Base-by-base conservation (phyloP, 176 grass and related monocot species). In the Oryza punctata region DNA sequence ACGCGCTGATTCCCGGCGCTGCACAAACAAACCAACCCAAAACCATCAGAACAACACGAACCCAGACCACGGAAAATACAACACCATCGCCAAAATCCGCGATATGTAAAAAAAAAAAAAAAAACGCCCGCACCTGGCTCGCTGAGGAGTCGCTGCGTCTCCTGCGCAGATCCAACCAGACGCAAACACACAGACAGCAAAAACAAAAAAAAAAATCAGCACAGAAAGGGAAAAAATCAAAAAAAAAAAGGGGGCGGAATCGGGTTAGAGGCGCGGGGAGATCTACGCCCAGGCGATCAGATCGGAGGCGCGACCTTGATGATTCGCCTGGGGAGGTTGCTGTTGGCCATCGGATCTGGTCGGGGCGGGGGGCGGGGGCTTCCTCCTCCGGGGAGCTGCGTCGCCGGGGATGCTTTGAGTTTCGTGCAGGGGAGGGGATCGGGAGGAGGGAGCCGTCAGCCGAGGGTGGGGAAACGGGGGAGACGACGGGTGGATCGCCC, bases 1-100 rank as follows among this genome's bases (percentile, higher is more conserved):
- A 95, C 63, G 96, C 96, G 85, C 93, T 98, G 33, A 98, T 95
- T 74, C 96, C 96, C 67, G 96, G 96, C 23, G 96, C 96, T 95
- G 90, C 81, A 85, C 79, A 73, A 79, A 72, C 61, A 44, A 78
- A 75, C 19, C 0, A 63, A 46, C 12, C 50, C 67, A 63, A 14
- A 81, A 18, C 26, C 54, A 72, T 77, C 72, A n/a, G 77, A 78
- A 46, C 35, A 73, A 47, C 74, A 21, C 57, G 45, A 63, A 73
- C 33, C 60, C 29, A 12, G 54, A 75, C 28, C 38, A 12, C 18
- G 9, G 73, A 69, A 57, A 69, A 57, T 2, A 3, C 10, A 75
- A 65, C 54, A 63, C 23, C 23, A 35, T 14, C 9, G 19, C 47
- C 40, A 27, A 63, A 84, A 83, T 87, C 84, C 84, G 46, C 84